Conservation (phyloP, 495 filamentous ascomycete genomes). For the Neurospora sp. region DNA sequence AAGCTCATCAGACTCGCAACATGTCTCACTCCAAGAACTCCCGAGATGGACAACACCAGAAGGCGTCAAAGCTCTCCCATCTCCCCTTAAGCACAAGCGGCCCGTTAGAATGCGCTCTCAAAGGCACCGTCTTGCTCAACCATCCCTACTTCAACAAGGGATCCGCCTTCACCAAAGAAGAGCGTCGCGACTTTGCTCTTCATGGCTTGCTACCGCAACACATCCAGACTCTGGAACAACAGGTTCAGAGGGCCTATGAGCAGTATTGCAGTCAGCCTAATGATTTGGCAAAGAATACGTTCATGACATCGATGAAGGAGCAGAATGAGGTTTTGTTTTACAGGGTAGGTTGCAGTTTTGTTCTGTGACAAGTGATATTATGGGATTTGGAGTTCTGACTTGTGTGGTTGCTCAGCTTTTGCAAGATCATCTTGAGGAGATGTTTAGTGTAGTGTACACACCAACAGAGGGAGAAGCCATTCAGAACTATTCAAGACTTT, state of each 20-base stretch:
- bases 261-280: slow-evolving; percentile 55
- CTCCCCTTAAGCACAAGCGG: slow-evolving; percentile 55
- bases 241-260: slow-evolving; percentile 66
- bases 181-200: slow-evolving; percentile 59
- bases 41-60: slow-evolving; percentile 9
- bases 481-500: slow-evolving; percentile 70
- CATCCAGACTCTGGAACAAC: slow-evolving; percentile 71
- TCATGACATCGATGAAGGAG: slow-evolving; percentile 75
- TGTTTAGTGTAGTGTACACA: slow-evolving; percentile 84
- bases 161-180: slow-evolving; percentile 59
- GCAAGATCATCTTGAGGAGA: slow-evolving; percentile 51
- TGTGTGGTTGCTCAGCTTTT: slow-evolving; percentile 21
- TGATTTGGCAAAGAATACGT: slow-evolving; percentile 71
- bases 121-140: slow-evolving; percentile 52
- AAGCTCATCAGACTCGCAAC: background rate
- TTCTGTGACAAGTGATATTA: background rate
- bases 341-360: slow-evolving; percentile 29
- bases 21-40: background rate
- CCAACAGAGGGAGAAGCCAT: slow-evolving; percentile 91
- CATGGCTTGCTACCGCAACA: slow-evolving; percentile 61
- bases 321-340: slow-evolving; percentile 78
- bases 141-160: slow-evolving; percentile 77
- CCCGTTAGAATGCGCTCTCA: slow-evolving; percentile 50
- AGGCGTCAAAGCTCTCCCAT: slow-evolving; percentile 41
- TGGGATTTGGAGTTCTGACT: background rate